These are phyloP conservation scores for Lanmaoa pseudosensibilis DNA, from an alignment of 768 basidiomycete species.

Conservation along the genomic window DNA sequence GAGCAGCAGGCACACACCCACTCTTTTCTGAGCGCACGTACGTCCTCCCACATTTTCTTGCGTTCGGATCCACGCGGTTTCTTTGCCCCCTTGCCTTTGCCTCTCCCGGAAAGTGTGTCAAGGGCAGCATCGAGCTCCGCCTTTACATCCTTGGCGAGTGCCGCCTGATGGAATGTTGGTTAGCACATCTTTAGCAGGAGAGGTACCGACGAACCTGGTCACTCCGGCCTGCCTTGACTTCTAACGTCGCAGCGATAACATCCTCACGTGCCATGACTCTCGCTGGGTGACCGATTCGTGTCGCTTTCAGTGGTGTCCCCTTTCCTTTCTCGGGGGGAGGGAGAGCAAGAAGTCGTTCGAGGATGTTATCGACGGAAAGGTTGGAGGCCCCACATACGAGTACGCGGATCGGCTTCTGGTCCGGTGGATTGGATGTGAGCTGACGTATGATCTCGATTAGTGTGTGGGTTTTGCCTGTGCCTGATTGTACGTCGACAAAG, in stretches of 20 bases:
- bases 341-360: slow-evolving; percentile 76
- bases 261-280: slow-evolving; percentile 76
- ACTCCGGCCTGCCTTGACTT: slow-evolving; percentile 69
- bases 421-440: slow-evolving; percentile 49
- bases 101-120: slow-evolving; percentile 66
- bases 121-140: slow-evolving; percentile 75
- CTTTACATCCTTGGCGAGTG: slow-evolving; percentile 86
- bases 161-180: slow-evolving; percentile 51
- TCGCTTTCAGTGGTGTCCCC: slow-evolving; percentile 52
- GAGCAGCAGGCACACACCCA: slow-evolving; percentile 36
- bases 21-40: slow-evolving; percentile 89
- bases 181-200: background rate
- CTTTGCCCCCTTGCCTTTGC: slow-evolving; percentile 73
- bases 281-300: slow-evolving; percentile 95
- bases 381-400: slow-evolving; percentile 95
- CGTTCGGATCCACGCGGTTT: slow-evolving; percentile 69
- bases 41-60: slow-evolving; percentile 84
- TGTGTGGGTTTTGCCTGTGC: slow-evolving; percentile 95
- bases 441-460: slow-evolving; percentile 93
- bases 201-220: slow-evolving; percentile 51
- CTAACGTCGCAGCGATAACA: slow-evolving; percentile 66
- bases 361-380: slow-evolving; percentile 92
- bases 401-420: slow-evolving; percentile 55
- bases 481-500: slow-evolving; percentile 31
- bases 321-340: slow-evolving; percentile 50